These are phyloP conservation scores for Lasiosphaeria hispida DNA, from an alignment of 495 filamentous ascomycete genomes.

Conservation along the genomic window DNA sequence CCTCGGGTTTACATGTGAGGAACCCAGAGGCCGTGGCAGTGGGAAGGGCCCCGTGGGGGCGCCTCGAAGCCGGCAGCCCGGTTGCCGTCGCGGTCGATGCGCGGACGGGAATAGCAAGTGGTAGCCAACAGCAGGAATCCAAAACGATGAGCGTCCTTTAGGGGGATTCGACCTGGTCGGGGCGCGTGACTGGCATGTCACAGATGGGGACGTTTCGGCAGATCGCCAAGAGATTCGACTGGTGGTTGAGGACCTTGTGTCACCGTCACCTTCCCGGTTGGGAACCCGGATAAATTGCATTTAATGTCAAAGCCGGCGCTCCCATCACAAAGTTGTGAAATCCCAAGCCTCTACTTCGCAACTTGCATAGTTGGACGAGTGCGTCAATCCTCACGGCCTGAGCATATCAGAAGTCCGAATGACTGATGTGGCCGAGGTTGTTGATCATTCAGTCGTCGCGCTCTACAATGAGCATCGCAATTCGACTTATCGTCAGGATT, in stretches of 20 bases:
- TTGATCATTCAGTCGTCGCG: neutral
- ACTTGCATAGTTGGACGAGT: too few relatives aligned
- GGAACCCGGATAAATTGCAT: constrained; percentile 9
- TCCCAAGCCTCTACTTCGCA: neutral
- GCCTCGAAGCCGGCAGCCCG: neutral
- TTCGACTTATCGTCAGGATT: neutral
- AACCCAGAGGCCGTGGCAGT: neutral
- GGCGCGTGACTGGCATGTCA: neutral
- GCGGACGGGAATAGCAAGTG: constrained; percentile 11
- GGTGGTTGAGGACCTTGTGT: constrained; percentile 4
- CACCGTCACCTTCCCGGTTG: constrained; percentile 10
- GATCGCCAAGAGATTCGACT: neutral
- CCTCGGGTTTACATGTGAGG: neutral
- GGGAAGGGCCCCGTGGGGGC: neutral
- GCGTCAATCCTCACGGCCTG: too few relatives aligned
- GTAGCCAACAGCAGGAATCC: constrained; percentile 1
- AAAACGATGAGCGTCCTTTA: neutral
- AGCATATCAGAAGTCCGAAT: too few relatives aligned
- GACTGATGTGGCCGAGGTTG: neutral
- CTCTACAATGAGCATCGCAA: neutral
- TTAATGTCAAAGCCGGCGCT: neutral
- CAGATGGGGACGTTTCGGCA: too few relatives aligned
- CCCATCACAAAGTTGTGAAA: neutral
- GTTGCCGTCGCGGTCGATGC: neutral
- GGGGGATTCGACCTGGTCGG: neutral